Percentiles rank a stretch among this genome's conserved stretches.
Conservation (phyloP, 164 flowering plant species). For the Liriodendron chinense region DNA sequence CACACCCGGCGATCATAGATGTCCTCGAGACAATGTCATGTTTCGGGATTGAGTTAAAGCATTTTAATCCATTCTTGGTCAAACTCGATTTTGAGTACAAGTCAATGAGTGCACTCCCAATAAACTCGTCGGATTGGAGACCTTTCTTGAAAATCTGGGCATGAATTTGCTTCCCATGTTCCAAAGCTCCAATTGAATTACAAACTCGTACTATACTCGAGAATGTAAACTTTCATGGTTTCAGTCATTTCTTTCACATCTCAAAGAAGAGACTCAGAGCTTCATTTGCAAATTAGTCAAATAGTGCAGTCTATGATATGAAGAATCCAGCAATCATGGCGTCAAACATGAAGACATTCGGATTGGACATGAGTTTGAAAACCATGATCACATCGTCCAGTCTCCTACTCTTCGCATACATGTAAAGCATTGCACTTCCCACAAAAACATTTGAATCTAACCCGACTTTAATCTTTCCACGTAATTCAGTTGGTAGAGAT, state of each 20-base stretch:
- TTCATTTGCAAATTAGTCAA: slow-evolving; percentile 24
- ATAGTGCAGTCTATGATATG: slow-evolving; percentile 18
- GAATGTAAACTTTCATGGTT: slow-evolving; percentile 50
- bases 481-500: no score
- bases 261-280: slow-evolving; percentile 41
- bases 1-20: slow-evolving; percentile 44
- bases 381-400: slow-evolving; percentile 30
- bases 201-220: slow-evolving; percentile 53
- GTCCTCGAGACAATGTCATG: slow-evolving; percentile 54
- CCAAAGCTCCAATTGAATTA: slow-evolving; percentile 29
- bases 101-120: slow-evolving; percentile 53
- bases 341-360: slow-evolving; percentile 52
- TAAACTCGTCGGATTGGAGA: slow-evolving; percentile 48
- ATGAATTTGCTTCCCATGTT: slow-evolving; percentile 59
- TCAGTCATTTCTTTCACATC: slow-evolving; percentile 42
- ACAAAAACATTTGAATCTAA: slow-evolving; percentile 46
- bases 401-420: slow-evolving; percentile 42
- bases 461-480: slow-evolving; percentile 44
- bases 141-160: slow-evolving; percentile 46
- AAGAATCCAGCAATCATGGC: slow-evolving; percentile 59
- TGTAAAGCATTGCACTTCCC: slow-evolving; percentile 54
- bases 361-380: slow-evolving; percentile 36
- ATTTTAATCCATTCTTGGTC: slow-evolving; percentile 35
- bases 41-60: slow-evolving; percentile 43
- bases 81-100: slow-evolving; percentile 40